Conservation (phyloP, 306 rosid species). For the Vachellia collinsii region DNA sequence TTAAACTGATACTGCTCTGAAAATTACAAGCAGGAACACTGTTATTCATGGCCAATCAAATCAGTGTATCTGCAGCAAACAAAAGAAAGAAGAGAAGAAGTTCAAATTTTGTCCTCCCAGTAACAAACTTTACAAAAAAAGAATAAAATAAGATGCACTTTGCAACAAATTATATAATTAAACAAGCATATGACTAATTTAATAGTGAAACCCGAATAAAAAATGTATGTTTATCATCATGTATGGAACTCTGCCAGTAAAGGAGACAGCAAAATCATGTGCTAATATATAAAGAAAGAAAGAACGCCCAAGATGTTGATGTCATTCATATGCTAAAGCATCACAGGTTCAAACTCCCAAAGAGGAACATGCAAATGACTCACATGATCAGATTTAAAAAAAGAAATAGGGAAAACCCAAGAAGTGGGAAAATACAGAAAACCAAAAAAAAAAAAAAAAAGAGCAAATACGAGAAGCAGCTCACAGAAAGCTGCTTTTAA, state of each 20-base stretch:
- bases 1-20: conserved; percentile 53
- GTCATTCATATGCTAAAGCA: conserved; percentile 14
- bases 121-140: conserved; percentile 16
- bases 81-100: conserved; percentile 35
- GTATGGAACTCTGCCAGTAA: conserved; percentile 27
- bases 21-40: conserved; percentile 65
- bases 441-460: not conserved
- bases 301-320: conserved; percentile 15
- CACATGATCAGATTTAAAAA: conserved; percentile 5
- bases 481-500: not conserved
- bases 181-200: conserved; percentile 2
- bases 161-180: conserved; percentile 21
- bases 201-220: conserved; percentile 13
- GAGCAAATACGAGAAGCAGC: not conserved
- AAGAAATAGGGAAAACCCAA: conserved; percentile 6
- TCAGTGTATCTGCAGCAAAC: conserved; percentile 41
- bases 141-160: conserved; percentile 33
- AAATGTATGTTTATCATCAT: conserved; percentile 1
- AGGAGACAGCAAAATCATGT: conserved; percentile 13
- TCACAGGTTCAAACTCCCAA: conserved; percentile 18
- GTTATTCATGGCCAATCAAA: conserved; percentile 62
- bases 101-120: conserved; percentile 19
- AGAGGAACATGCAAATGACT: conserved; percentile 27
- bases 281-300: not conserved
- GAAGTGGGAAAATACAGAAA: not conserved